phyloP scores from a whole-genome alignment of 371 early-diverging fungal genomes.

The Actinomucor elegans region DNA sequence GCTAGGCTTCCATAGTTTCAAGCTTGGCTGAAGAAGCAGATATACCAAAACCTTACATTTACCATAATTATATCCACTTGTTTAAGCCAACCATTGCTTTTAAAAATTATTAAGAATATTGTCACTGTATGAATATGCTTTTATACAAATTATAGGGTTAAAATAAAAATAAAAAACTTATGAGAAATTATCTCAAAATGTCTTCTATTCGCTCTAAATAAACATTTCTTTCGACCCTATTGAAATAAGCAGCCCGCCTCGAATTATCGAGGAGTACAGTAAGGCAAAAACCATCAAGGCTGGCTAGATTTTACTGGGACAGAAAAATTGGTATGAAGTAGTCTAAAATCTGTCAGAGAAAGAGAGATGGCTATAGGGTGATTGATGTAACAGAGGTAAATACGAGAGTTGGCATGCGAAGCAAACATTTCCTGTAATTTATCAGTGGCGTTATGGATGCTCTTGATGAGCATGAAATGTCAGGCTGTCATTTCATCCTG shows the following conservation, averaged over 20 bases:
- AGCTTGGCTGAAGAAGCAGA: constrained; percentile 19
- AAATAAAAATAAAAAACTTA: constrained; percentile 7
- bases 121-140: constrained; percentile 12
- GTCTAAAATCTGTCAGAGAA: constrained; percentile 6
- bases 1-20: constrained; percentile 13
- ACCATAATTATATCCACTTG: constrained; percentile 12
- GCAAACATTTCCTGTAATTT: constrained; percentile 16
- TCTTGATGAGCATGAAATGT: constrained; percentile 11
- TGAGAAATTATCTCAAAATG: constrained; percentile 3
- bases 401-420: constrained; percentile 9
- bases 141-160: constrained; percentile 13
- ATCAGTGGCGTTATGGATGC: constrained; percentile 10
- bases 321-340: constrained; percentile 7
- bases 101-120: constrained; percentile 10
- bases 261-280: constrained; percentile 8
- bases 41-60: constrained; percentile 8
- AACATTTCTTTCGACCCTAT: constrained; percentile 15
- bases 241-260: constrained; percentile 11
- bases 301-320: constrained; percentile 3
- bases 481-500: constrained; percentile 12
- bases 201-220: constrained; percentile 14
- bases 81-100: constrained; percentile 12
- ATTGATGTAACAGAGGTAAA: constrained; percentile 7
- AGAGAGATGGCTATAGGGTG: constrained; percentile 7
- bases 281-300: constrained; percentile 9